Evolutionary conservation across 495 filamentous ascomycete species (phyloP).

Genomic region (Geopyxis carbonaria): DNA sequence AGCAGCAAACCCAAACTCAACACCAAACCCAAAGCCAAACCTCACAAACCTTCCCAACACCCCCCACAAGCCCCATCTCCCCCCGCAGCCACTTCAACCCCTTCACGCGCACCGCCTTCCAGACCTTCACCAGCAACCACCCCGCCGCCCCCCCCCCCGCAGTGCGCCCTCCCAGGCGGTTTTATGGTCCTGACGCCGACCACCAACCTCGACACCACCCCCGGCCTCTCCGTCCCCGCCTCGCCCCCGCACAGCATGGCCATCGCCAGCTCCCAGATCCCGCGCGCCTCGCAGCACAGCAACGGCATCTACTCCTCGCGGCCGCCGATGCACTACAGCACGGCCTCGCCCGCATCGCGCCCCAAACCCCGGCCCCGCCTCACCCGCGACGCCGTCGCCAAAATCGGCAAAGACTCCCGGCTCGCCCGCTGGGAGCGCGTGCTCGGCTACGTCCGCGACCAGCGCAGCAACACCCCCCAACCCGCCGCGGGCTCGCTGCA

Average conservation of each 20-base stretch:
- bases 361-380: slow-evolving; percentile 13
- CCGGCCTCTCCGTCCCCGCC: slow-evolving; percentile 20
- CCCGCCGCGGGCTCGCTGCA: neutral
- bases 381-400: slow-evolving; percentile 18
- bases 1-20: slow-evolving; percentile 1
- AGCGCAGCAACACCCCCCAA: slow-evolving; percentile 16
- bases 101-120: neutral
- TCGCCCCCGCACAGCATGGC: slow-evolving; percentile 15
- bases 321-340: slow-evolving; percentile 11
- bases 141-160: slow-evolving; percentile 6
- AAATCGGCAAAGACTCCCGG: slow-evolving; percentile 21
- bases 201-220: slow-evolving; percentile 10
- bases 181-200: slow-evolving; percentile 24
- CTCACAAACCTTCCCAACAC: slow-evolving; percentile 17
- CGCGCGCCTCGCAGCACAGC: slow-evolving; percentile 14
- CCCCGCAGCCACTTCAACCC: slow-evolving; percentile 3
- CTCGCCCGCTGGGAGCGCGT: slow-evolving; percentile 25
- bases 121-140: slow-evolving; percentile 15
- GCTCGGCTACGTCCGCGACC: slow-evolving; percentile 21
- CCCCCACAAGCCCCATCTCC: slow-evolving; percentile 19
- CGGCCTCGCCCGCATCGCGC: slow-evolving; percentile 8
- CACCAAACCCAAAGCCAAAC: neutral
- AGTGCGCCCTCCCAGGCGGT: slow-evolving; percentile 20
- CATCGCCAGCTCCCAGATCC: slow-evolving; percentile 18
- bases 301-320: slow-evolving; percentile 23